A percentile compares a stretch with the other conserved stretches of the same genome.
Conservation (phyloP, 305 asterid species). For the Fraxinus sp. region DNA sequence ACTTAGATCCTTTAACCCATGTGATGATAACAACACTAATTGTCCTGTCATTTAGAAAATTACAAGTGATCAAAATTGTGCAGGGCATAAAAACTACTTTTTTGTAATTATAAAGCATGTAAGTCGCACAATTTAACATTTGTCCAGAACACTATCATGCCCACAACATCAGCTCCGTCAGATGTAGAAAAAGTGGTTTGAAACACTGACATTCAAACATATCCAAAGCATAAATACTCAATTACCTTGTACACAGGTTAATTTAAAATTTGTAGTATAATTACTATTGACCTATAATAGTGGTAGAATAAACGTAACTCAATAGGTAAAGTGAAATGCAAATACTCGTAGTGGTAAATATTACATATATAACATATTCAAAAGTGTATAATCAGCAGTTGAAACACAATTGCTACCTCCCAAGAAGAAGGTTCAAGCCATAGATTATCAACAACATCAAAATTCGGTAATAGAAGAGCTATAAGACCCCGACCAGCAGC, state of each 20-base stretch:
- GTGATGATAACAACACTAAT: background rate
- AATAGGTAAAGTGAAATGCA: constrained; percentile 10
- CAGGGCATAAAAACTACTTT: background rate
- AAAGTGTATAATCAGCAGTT: constrained; percentile 3
- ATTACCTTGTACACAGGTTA: background rate
- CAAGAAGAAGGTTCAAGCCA: constrained; percentile 96
- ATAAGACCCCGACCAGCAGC: constrained; percentile 96
- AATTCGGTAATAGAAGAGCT: constrained; percentile 84
- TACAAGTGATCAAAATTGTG: background rate
- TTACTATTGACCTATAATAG: background rate
- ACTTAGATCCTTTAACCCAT: background rate
- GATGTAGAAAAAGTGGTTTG: background rate
- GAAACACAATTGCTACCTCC: constrained; percentile 65
- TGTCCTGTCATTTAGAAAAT: background rate
- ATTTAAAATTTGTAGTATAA: background rate
- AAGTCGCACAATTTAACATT: background rate
- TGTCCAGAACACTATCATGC: constrained; percentile 7
- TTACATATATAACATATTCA: constrained; percentile 13
- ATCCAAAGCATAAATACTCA: background rate
- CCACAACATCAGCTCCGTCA: background rate
- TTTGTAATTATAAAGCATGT: background rate
- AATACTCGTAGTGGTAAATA: background rate
- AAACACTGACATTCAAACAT: background rate
- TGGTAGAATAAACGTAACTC: background rate
- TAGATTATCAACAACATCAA: constrained; percentile 77